Evolutionary conservation across 768 basidiomycete species (phyloP).

Genomic region (Lyophyllum semitale): DNA sequence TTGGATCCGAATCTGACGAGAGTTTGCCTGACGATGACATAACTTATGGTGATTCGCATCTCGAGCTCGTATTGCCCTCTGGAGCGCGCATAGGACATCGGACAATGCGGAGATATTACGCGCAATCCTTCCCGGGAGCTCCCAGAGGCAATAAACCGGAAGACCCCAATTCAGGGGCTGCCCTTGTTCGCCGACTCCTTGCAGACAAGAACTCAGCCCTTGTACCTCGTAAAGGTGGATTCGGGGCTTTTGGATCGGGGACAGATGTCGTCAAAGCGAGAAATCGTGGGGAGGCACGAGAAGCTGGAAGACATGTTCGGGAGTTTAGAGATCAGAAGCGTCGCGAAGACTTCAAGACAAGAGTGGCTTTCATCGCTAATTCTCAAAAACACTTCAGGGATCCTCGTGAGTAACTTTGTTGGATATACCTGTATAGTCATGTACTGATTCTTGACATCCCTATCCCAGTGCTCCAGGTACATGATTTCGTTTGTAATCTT

Average conservation of each 20-base stretch:
- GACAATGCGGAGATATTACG: constrained; percentile 81
- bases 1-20: constrained; percentile 41
- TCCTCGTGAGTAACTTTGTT: constrained; percentile 50
- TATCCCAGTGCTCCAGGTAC: constrained; percentile 20
- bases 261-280: constrained; percentile 85
- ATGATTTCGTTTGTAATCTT: neutral
- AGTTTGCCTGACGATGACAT: constrained; percentile 55
- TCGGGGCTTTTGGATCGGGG: constrained; percentile 83
- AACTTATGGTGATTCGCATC: constrained; percentile 75
- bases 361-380: constrained; percentile 78
- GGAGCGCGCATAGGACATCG: constrained; percentile 93
- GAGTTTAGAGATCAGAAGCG: constrained; percentile 82
- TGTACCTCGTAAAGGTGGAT: constrained; percentile 83
- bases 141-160: constrained; percentile 44
- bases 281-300: constrained; percentile 92
- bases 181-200: constrained; percentile 74
- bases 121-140: constrained; percentile 67
- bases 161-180: constrained; percentile 73
- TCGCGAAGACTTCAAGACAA: constrained; percentile 83
- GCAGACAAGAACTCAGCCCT: constrained; percentile 84
- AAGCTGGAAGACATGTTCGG: constrained; percentile 84
- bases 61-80: constrained; percentile 91
- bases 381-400: constrained; percentile 88
- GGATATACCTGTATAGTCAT: neutral
- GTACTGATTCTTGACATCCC: neutral